Percentiles rank a stretch among this genome's conserved stretches.
Conservation (phyloP, 495 filamentous ascomycete genomes). For the Penicillium malachiteum region DNA sequence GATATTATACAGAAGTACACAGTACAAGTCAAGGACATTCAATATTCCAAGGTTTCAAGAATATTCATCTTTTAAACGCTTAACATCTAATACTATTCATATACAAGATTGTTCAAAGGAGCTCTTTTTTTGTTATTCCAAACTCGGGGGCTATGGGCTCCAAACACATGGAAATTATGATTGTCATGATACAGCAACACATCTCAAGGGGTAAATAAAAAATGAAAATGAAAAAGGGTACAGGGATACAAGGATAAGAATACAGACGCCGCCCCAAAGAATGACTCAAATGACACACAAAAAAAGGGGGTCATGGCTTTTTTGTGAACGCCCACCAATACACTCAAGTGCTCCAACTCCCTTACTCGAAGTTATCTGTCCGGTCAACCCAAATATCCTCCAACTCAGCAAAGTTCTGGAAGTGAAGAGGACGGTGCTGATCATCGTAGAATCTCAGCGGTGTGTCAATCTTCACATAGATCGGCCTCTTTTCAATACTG, state of each 20-base stretch:
- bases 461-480: slow-evolving; percentile 91
- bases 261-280: slow-evolving; percentile 11
- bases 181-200: slow-evolving; percentile 24
- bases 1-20: too few relatives aligned
- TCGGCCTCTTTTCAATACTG: slow-evolving; percentile 81
- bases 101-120: slow-evolving; percentile 9
- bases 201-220: slow-evolving; percentile 1
- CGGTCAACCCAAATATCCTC: slow-evolving; percentile 90
- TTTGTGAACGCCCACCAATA: slow-evolving; percentile 24
- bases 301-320: slow-evolving; percentile 19
- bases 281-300: slow-evolving; percentile 9
- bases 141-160: slow-evolving; percentile 9
- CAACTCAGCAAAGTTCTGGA: slow-evolving; percentile 88
- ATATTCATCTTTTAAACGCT: too few relatives aligned
- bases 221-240: slow-evolving; percentile 10
- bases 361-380: slow-evolving; percentile 78
- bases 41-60: too few relatives aligned
- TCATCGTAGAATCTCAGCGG: slow-evolving; percentile 89
- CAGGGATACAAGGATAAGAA: slow-evolving; percentile 11
- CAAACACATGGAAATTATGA: slow-evolving; percentile 28
- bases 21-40: too few relatives aligned
- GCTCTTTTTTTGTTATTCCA: slow-evolving; percentile 16
- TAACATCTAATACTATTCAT: too few relatives aligned
- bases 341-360: background rate
- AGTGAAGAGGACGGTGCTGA: slow-evolving; percentile 89